These are phyloP conservation scores for Brasilioporus rufonigricans DNA, from an alignment of 768 basidiomycete genomes.

Conservation along the genomic window DNA sequence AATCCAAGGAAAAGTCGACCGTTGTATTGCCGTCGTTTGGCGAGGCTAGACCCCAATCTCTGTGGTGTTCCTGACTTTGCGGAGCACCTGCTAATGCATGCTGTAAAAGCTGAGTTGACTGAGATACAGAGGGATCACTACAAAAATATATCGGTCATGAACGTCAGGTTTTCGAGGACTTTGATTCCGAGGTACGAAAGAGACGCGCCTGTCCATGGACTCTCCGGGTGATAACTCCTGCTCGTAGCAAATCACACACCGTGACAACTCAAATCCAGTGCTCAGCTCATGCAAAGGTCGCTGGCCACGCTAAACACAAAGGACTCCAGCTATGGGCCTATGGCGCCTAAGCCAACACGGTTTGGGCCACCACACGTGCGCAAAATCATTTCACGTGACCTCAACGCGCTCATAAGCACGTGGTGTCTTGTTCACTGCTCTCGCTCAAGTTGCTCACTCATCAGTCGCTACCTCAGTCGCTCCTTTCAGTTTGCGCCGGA, in stretches of 20 bases:
- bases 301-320: neutral
- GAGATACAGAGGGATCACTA: conserved; percentile 49
- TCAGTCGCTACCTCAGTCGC: conserved; percentile 16
- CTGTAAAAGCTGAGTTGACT: conserved; percentile 52
- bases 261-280: conserved; percentile 1
- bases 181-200: conserved; percentile 9
- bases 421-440: conserved; percentile 17
- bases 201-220: conserved; percentile 43
- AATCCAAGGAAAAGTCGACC: conserved; percentile 41
- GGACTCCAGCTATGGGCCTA: too few relatives aligned
- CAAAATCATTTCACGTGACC: conserved; percentile 33
- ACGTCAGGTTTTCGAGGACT: conserved; percentile 12
- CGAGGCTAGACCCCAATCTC: conserved; percentile 8
- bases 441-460: neutral
- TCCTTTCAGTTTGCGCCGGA: conserved; percentile 28
- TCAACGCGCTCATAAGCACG: conserved; percentile 23
- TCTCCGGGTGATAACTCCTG: neutral
- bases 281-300: conserved; percentile 4
- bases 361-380: conserved; percentile 7
- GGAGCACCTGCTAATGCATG: conserved; percentile 38
- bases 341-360: too few relatives aligned
- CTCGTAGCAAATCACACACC: neutral
- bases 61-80: conserved; percentile 15
- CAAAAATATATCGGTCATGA: conserved; percentile 3
- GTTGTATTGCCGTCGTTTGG: conserved; percentile 22